Evolutionary conservation across 148 eudicot species (phyloP).

Genomic region (Fallopia convolvulus): DNA sequence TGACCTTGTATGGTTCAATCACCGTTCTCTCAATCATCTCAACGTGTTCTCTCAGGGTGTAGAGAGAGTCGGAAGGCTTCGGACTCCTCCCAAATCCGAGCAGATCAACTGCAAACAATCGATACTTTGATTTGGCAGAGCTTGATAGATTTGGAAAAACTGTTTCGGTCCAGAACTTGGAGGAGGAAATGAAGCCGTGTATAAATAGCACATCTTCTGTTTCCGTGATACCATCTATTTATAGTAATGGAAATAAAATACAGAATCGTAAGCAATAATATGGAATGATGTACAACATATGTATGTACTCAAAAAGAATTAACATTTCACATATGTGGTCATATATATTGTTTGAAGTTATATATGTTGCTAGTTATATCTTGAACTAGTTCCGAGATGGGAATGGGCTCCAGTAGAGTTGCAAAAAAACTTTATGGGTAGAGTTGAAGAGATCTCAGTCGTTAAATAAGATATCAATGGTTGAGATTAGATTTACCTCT

Average conservation of each 20-base stretch:
- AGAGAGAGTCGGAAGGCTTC: slow-evolving; percentile 70
- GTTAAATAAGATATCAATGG: too few species aligned
- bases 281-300: not conserved
- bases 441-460: too few species aligned
- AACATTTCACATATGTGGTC: not conserved
- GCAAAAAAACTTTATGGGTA: too few species aligned
- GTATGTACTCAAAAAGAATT: not conserved
- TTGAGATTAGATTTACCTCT: too few species aligned
- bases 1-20: slow-evolving; percentile 43
- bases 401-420: too few species aligned
- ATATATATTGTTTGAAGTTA: not conserved
- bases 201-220: slow-evolving; percentile 74
- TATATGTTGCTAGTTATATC: not conserved
- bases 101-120: slow-evolving; percentile 72
- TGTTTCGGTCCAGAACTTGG: slow-evolving; percentile 89
- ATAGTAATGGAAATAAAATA: not conserved
- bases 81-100: slow-evolving; percentile 93
- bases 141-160: slow-evolving; percentile 70
- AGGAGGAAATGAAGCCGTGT: slow-evolving; percentile 88
- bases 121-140: slow-evolving; percentile 49
- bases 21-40: slow-evolving; percentile 83
- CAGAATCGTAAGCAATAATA: not conserved
- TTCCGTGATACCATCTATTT: not conserved
- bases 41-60: slow-evolving; percentile 73
- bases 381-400: not conserved